Evolutionary conservation across 2,329 filamentous ascomycete genomes (phyloP).

Genomic region (Ophidiomyces ophidiicola): DNA sequence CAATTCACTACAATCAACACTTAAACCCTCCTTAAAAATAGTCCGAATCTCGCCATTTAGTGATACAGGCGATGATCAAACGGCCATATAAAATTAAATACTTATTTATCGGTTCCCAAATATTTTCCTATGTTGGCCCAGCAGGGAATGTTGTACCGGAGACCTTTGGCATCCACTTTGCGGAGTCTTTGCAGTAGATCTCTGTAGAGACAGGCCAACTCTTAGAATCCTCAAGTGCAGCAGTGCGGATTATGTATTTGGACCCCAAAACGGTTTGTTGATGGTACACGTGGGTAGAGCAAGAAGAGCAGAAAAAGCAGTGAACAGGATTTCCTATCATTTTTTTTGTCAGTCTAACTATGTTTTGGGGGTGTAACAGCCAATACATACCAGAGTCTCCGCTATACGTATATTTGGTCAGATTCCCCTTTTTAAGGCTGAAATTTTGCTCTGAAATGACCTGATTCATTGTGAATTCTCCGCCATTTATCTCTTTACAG

Average conservation of each 20-base stretch:
- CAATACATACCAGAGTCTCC: slow-evolving; percentile 39
- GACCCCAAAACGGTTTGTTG: slow-evolving; percentile 41
- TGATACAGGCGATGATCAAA: too few species aligned
- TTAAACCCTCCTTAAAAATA: too few species aligned
- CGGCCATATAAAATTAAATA: too few species aligned
- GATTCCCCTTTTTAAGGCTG: slow-evolving; percentile 41
- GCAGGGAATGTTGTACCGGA: slow-evolving; percentile 33
- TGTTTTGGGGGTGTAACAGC: neutral
- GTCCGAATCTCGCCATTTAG: too few species aligned
- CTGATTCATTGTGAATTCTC: slow-evolving; percentile 43
- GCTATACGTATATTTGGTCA: slow-evolving; percentile 44
- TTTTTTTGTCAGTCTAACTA: neutral
- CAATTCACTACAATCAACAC: too few species aligned
- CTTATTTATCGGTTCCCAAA: too few species aligned
- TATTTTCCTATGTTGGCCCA: slow-evolving; percentile 32
- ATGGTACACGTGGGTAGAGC: slow-evolving; percentile 45
- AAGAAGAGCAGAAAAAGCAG: slow-evolving; percentile 48
- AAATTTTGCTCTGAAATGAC: slow-evolving; percentile 40
- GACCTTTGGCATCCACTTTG: slow-evolving; percentile 43
- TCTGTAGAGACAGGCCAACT: slow-evolving; percentile 41
- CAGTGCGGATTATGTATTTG: slow-evolving; percentile 42
- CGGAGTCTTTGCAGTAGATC: slow-evolving; percentile 43
- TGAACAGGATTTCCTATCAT: slow-evolving; percentile 40
- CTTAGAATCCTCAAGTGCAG: slow-evolving; percentile 36
- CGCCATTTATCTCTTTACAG: slow-evolving; percentile 43